Evolutionary conservation across 116 monocot genomes (phyloP).

Genomic region (Zostera marina): DNA sequence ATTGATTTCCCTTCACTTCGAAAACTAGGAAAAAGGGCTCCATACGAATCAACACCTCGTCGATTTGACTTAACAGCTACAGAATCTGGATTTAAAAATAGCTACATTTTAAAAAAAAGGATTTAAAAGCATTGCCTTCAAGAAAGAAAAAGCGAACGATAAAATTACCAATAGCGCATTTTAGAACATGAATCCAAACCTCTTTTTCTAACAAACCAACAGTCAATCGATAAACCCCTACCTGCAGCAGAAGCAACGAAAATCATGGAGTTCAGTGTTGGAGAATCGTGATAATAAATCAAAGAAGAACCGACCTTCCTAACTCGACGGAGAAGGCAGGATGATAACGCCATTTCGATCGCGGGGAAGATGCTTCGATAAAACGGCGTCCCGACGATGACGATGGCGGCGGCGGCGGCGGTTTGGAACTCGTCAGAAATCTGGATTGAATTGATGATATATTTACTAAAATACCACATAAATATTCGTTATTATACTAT

Average conservation of each 20-base stretch:
- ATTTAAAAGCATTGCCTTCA: neutral
- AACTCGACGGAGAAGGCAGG: conserved; percentile 5
- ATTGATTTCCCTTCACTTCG: neutral
- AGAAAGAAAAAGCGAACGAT: too few species aligned
- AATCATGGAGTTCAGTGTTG: neutral
- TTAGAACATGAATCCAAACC: too few species aligned
- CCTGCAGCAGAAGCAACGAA: neutral
- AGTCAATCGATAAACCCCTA: neutral
- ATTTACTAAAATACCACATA: too few species aligned
- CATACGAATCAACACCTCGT: neutral
- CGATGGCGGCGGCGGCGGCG: too few species aligned
- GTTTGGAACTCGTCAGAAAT: too few species aligned
- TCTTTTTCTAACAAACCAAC: too few species aligned
- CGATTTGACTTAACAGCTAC: neutral
- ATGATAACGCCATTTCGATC: neutral
- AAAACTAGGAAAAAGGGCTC: neutral
- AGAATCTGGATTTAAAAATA: neutral
- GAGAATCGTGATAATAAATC: neutral
- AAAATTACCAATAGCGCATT: too few species aligned
- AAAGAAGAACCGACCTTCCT: conserved; percentile 4
- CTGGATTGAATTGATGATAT: too few species aligned
- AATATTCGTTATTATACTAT: too few species aligned
- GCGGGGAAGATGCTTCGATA: too few species aligned
- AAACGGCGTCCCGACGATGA: too few species aligned
- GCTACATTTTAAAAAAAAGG: neutral